These are phyloP conservation scores for Cephalotrichum gorgonifer DNA, from an alignment of 2,329 filamentous ascomycete species.

Conservation along the genomic window DNA sequence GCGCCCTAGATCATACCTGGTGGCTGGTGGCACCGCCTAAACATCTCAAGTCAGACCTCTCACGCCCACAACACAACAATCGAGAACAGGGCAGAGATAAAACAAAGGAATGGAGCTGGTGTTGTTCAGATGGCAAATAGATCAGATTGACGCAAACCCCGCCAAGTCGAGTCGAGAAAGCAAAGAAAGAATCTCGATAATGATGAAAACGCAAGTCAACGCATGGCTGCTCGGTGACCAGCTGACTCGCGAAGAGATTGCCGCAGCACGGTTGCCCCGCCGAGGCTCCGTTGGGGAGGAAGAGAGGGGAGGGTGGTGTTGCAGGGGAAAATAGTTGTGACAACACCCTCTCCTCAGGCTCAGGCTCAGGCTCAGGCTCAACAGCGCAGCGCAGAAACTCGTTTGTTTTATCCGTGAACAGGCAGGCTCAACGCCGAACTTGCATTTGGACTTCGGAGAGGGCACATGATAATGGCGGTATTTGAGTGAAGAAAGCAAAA, in stretches of 20 bases:
- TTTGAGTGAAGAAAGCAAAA: neutral
- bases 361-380: too few species aligned
- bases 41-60: constrained; percentile 13
- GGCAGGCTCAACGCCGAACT: neutral
- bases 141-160: neutral
- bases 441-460: neutral
- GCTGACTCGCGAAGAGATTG: neutral
- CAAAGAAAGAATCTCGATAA: neutral
- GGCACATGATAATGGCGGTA: neutral
- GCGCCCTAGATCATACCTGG: constrained; percentile 48
- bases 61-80: constrained; percentile 5
- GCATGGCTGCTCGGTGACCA: neutral
- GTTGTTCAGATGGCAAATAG: neutral
- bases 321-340: neutral
- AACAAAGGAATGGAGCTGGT: neutral
- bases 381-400: neutral
- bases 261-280: neutral
- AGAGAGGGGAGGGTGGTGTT: too few species aligned
- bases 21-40: constrained; percentile 64
- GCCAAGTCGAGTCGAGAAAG: neutral
- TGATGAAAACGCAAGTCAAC: neutral
- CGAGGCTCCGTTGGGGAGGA: too few species aligned
- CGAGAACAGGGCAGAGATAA: neutral
- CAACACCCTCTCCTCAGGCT: too few species aligned
- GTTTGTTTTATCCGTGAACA: neutral